Percentiles rank a stretch among this genome's conserved stretches.
Evolutionary conservation across 2,329 filamentous ascomycete species (phyloP).

Genomic region (Emericellopsis cladophorae): DNA sequence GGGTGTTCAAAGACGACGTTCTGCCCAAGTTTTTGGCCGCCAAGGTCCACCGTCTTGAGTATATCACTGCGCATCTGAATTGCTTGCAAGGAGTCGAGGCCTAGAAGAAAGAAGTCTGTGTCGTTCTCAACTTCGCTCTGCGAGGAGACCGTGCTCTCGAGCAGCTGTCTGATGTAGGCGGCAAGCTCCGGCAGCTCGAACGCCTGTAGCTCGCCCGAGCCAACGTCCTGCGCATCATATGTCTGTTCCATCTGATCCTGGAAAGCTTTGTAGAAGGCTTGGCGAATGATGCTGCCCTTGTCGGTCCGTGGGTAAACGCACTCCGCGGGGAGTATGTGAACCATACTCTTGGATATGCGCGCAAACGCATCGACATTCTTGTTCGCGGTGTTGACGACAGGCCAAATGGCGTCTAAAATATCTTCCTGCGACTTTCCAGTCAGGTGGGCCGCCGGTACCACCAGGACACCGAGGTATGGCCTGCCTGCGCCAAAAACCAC

Average conservation of each 20-base stretch:
- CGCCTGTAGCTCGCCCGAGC: constrained; percentile 1
- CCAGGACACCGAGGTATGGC: constrained; percentile 41
- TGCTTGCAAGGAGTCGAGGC: constrained; percentile 46
- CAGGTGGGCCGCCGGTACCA: constrained; percentile 27
- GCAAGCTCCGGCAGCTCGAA: constrained; percentile 15
- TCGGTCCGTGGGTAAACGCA: constrained; percentile 33
- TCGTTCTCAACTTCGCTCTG: constrained; percentile 10
- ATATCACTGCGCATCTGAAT: constrained; percentile 41
- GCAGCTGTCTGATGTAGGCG: constrained; percentile 16
- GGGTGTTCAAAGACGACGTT: constrained; percentile 49
- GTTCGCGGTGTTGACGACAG: constrained; percentile 15
- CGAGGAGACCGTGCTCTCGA: constrained; percentile 6
- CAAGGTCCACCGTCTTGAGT: constrained; percentile 34
- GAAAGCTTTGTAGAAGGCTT: constrained; percentile 31
- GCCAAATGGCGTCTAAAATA: constrained; percentile 15
- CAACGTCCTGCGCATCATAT: constrained; percentile 11
- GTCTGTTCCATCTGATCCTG: constrained; percentile 25
- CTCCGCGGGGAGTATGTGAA: constrained; percentile 30
- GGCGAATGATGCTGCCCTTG: constrained; percentile 39
- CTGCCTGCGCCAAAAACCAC: constrained; percentile 47
- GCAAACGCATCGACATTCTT: constrained; percentile 13
- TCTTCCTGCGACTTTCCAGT: constrained; percentile 13
- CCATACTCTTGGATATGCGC: constrained; percentile 30
- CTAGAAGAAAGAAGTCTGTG: constrained; percentile 45
- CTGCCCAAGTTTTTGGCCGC: constrained; percentile 30